phyloP scores from a whole-genome alignment of 208 protist genomes.

The Trypanosoma rangeli region DNA sequence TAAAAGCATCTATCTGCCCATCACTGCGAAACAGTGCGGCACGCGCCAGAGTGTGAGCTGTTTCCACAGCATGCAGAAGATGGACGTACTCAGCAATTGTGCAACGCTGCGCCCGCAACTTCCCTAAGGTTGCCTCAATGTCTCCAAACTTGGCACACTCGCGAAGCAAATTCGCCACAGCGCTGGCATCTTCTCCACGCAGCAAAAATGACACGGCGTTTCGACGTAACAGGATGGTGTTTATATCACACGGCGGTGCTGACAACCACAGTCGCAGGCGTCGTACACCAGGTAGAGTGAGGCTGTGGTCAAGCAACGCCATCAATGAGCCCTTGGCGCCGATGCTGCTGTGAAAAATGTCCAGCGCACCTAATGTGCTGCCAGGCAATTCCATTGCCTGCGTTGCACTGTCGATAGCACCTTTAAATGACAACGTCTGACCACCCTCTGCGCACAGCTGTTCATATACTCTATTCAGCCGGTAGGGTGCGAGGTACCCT shows the following conservation, averaged over 20 bases:
- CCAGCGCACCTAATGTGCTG: slow-evolving; percentile 70
- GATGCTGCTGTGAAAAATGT: slow-evolving; percentile 77
- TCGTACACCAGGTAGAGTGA: slow-evolving; percentile 61
- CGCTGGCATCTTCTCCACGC: slow-evolving; percentile 31
- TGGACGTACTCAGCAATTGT: slow-evolving; percentile 68
- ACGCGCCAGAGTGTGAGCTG: slow-evolving; percentile 31
- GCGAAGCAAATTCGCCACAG: slow-evolving; percentile 54
- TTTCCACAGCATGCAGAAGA: slow-evolving; percentile 56
- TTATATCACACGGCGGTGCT: slow-evolving; percentile 42
- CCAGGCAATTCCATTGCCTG: slow-evolving; percentile 50
- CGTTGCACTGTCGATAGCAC: background rate
- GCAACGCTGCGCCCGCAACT: slow-evolving; percentile 75
- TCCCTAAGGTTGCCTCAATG: slow-evolving; percentile 72
- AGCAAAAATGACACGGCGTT: slow-evolving; percentile 51
- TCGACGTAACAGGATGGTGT: slow-evolving; percentile 45
- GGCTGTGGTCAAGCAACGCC: slow-evolving; percentile 62
- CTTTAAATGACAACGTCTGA: background rate
- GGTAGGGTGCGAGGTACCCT: slow-evolving; percentile 56
- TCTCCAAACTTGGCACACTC: slow-evolving; percentile 74
- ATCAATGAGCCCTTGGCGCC: slow-evolving; percentile 54
- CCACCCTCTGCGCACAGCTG: slow-evolving; percentile 17
- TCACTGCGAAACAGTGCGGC: slow-evolving; percentile 4
- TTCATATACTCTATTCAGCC: slow-evolving; percentile 54
- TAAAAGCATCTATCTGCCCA: slow-evolving; percentile 19
- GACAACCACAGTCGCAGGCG: slow-evolving; percentile 70